These are phyloP conservation scores for Scheffersomyces cryptocercus DNA, from an alignment of 1,139 yeast species.

Conservation along the genomic window DNA sequence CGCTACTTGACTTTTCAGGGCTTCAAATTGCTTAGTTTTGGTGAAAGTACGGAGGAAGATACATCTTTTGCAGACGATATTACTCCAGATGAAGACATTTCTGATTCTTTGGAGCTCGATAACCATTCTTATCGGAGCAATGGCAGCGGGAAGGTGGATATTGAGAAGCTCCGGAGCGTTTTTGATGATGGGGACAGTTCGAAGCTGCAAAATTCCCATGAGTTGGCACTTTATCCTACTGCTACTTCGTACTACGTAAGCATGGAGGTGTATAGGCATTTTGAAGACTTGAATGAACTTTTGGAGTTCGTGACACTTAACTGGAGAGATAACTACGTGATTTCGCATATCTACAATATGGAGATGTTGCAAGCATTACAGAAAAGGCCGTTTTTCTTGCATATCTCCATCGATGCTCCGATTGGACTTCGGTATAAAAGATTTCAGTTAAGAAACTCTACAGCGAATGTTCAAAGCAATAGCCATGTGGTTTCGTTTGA, in stretches of 20 bases:
- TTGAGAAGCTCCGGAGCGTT: too few relatives aligned
- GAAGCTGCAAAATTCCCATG: background rate
- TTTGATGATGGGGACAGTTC: background rate
- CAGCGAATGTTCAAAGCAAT: background rate
- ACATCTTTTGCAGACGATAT: background rate
- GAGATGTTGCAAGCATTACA: conserved; percentile 50
- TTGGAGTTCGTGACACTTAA: conserved; percentile 65
- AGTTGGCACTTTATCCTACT: background rate
- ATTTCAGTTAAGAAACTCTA: conserved; percentile 25
- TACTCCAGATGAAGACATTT: conserved; percentile 5
- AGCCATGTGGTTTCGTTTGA: conserved; percentile 24
- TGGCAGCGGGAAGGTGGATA: too few relatives aligned
- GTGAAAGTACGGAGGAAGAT: background rate
- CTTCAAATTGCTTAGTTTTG: conserved; percentile 38
- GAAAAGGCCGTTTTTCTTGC: conserved; percentile 85
- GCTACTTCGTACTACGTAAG: background rate
- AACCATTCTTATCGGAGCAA: background rate
- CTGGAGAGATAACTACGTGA: conserved; percentile 68
- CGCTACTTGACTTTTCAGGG: conserved; percentile 59
- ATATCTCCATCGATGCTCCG: conserved; percentile 80
- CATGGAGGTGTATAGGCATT: conserved; percentile 13
- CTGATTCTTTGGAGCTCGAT: background rate
- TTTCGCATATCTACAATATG: conserved; percentile 49
- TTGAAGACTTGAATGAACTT: conserved; percentile 44
- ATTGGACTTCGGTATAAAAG: conserved; percentile 54